Evolutionary conservation across 164 flowering plant genomes (phyloP).

Genomic region (grape (Vitis vinifera)): DNA sequence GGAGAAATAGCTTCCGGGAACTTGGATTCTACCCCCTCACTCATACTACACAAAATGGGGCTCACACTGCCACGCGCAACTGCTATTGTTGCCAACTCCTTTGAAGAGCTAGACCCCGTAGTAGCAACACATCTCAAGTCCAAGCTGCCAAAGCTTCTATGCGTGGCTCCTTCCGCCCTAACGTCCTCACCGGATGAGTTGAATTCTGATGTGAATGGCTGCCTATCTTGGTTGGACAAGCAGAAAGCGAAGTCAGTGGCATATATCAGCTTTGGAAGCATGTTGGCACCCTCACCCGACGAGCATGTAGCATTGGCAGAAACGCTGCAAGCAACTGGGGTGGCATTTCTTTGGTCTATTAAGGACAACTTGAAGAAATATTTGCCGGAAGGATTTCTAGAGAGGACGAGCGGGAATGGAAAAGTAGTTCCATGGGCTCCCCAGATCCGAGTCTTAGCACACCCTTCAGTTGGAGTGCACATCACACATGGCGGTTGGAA

Average conservation of each 20-base stretch:
- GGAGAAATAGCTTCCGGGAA: conserved; percentile 14
- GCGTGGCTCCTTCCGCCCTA: background rate
- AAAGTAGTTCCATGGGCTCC: conserved; percentile 28
- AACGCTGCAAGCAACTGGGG: conserved; percentile 10
- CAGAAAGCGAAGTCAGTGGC: conserved; percentile 15
- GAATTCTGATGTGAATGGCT: conserved; percentile 13
- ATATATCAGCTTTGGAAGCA: conserved; percentile 18
- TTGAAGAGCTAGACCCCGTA: background rate
- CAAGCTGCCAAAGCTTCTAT: background rate
- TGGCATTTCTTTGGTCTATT: conserved; percentile 27
- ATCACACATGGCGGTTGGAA: conserved; percentile 51
- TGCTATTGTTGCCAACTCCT: background rate
- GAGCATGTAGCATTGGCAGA: conserved; percentile 24
- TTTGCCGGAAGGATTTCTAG: conserved; percentile 26
- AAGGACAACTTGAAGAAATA: background rate
- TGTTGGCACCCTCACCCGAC: background rate
- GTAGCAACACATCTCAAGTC: background rate
- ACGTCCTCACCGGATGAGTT: background rate
- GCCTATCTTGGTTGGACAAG: conserved; percentile 27
- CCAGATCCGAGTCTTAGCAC: conserved; percentile 19
- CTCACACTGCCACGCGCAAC: background rate
- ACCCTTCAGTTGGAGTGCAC: conserved; percentile 28
- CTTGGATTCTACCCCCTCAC: background rate
- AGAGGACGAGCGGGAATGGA: conserved; percentile 20
- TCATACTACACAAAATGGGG: background rate